phyloP scores from a whole-genome alignment of 2,329 filamentous ascomycete genomes.

The Sporothrix dimorphospora region DNA sequence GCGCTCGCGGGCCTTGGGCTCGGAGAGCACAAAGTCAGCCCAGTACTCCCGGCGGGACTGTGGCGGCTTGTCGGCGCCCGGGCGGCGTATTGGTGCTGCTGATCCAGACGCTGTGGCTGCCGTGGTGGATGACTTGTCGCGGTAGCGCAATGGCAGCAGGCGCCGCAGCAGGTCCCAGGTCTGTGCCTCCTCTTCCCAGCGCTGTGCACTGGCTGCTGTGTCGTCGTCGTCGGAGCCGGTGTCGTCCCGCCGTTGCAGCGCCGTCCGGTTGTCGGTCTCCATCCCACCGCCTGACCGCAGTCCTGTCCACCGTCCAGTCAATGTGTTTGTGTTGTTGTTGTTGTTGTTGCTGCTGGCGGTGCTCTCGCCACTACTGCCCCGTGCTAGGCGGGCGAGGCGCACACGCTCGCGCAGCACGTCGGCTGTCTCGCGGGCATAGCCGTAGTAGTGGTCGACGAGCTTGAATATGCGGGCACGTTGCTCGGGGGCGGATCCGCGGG shows the following conservation, averaged over 20 bases:
- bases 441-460: constrained; percentile 67
- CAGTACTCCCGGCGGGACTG: constrained; percentile 51
- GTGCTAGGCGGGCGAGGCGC: constrained; percentile 37
- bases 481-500: constrained; percentile 53
- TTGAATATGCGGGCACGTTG: constrained; percentile 68
- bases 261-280: constrained; percentile 57
- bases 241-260: constrained; percentile 30
- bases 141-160: constrained; percentile 72
- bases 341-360: constrained; percentile 28
- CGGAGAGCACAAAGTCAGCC: constrained; percentile 73
- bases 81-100: constrained; percentile 22
- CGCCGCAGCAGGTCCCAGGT: constrained; percentile 86
- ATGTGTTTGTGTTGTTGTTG: background rate
- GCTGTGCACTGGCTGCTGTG: constrained; percentile 49
- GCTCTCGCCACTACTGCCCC: constrained; percentile 31
- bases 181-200: constrained; percentile 81
- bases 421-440: constrained; percentile 54
- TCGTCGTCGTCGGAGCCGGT: constrained; percentile 36
- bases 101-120: constrained; percentile 28
- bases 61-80: constrained; percentile 34
- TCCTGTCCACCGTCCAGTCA: background rate
- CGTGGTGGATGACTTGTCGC: constrained; percentile 41
- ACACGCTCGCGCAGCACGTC: constrained; percentile 49
- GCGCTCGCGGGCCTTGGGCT: constrained; percentile 76
- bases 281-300: constrained; percentile 46